Conservation (phyloP, 2,329 filamentous ascomycete species). For the Chaetomiaceae sp. region DNA sequence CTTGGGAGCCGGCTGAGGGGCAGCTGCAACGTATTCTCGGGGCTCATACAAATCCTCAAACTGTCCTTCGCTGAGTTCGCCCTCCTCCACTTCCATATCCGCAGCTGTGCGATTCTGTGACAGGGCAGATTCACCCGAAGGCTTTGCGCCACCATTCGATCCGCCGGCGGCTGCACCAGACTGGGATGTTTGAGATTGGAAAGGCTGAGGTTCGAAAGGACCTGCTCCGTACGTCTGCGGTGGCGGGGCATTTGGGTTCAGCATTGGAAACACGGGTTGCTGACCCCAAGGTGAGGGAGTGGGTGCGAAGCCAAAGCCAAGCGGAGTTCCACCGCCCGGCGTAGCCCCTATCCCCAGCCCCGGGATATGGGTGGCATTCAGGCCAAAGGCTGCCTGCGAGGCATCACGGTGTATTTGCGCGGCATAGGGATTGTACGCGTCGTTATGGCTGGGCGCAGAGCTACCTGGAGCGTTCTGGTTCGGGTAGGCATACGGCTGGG, state of each 20-base stretch:
- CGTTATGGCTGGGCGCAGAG: constrained; percentile 15
- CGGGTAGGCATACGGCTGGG: constrained; percentile 26
- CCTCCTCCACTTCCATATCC: constrained; percentile 54
- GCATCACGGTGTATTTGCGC: constrained; percentile 16
- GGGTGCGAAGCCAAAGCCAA: background rate
- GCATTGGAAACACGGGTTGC: background rate
- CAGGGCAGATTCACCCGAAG: constrained; percentile 4
- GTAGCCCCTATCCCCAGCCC: constrained; percentile 38
- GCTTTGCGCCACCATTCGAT: background rate
- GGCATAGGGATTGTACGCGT: constrained; percentile 13
- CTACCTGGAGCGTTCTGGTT: constrained; percentile 18
- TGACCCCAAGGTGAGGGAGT: constrained; percentile 16
- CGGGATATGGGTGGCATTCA: constrained; percentile 37
- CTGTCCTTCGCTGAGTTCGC: constrained; percentile 69
- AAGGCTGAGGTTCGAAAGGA: background rate
- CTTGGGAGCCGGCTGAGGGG: background rate
- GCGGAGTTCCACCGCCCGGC: constrained; percentile 21
- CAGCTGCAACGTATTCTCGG: constrained; percentile 16
- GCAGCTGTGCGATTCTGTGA: background rate
- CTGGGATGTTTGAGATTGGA: background rate
- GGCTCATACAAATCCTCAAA: constrained; percentile 54
- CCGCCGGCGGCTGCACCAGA: no score
- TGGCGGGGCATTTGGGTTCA: background rate
- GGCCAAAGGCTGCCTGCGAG: constrained; percentile 34
- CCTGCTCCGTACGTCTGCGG: background rate